Evolutionary conservation across 108 stramenopile species (phyloP).

Genomic region (Nitzschia palea): DNA sequence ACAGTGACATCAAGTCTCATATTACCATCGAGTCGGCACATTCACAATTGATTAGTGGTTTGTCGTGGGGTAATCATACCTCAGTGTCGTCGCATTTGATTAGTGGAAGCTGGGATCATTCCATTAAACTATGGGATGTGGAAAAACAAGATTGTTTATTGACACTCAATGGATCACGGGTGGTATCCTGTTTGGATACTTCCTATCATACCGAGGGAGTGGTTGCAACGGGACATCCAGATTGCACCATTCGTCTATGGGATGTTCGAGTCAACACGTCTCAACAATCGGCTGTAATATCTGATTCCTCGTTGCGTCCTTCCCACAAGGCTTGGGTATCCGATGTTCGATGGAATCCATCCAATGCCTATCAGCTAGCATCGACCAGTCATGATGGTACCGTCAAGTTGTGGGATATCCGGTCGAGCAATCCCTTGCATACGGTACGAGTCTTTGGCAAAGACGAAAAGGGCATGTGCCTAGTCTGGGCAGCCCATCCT

Average conservation of each 20-base stretch:
- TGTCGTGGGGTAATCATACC: conserved; percentile 58
- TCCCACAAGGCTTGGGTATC: conserved; percentile 93
- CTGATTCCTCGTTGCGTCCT: conserved; percentile 42
- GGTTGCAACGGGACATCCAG: conserved; percentile 80
- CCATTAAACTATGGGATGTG: conserved; percentile 73
- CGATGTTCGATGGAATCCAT: conserved; percentile 74
- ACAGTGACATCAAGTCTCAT: conserved; percentile 14
- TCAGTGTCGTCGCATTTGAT: conserved; percentile 39
- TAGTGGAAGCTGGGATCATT: conserved; percentile 83
- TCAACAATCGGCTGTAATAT: conserved; percentile 12
- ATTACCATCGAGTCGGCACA: conserved; percentile 48
- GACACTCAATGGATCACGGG: conserved; percentile 79
- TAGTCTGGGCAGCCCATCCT: conserved; percentile 19
- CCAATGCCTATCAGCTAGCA: conserved; percentile 74
- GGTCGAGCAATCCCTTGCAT: conserved; percentile 87
- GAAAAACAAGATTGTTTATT: conserved; percentile 76
- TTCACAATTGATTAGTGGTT: conserved; percentile 70
- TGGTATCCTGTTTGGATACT: conserved; percentile 69
- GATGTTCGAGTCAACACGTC: conserved; percentile 34
- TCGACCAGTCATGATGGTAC: conserved; percentile 89
- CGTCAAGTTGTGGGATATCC: conserved; percentile 93
- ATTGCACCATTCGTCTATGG: conserved; percentile 82
- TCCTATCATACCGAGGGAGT: conserved; percentile 70
- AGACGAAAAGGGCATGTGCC: conserved; percentile 70
- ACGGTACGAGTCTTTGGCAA: conserved; percentile 82